Evolutionary conservation across 2,329 filamentous ascomycete species (phyloP), one percentile per base, ranked within the genome.

Genomic region (Talaromyces albobiverticillius): DNA sequence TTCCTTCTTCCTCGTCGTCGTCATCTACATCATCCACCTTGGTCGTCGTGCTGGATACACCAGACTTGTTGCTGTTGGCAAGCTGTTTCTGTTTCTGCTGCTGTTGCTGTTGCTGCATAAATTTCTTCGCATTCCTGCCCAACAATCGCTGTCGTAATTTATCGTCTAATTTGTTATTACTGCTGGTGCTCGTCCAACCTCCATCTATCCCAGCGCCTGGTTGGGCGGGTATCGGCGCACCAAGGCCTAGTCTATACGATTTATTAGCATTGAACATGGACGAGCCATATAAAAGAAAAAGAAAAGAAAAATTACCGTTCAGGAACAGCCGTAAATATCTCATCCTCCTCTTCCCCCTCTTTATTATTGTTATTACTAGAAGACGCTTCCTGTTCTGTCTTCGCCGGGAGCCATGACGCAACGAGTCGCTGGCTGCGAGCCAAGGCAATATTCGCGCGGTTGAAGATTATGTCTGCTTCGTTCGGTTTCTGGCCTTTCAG

Each of bases 371-470:
- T 16, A 56, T 69, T 64, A 50, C 66, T 60, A 46, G 65, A 59
- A 46, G 65, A 59, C 46, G 26, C 11, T 46, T 75, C 72, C 20
- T 71, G 66, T n/a, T 66, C 54, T 5, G 73, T 65, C 54, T 70
- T 71, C n/a, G 77, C 67, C 11, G 79, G 79, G 26, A 85, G 75
- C 79, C 80, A 81, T 59, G 82, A 83, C 48, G 79, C 74, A 56
- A 85, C 71, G 16, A 82, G 69, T 31, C 76, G 76, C 59, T 82
- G 79, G 48, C 75, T 77, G 51, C 78, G 77, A 6, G 82, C 79
- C 9, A 82, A 68, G 3, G 75, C 75, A 45, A 84, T 74, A 57
- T 76, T 81, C 29, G 79, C 72, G 51, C 74, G 72, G 61, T 83
- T 83, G 51, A 79, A 74, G 46, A 84, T 75, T 36, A 83, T 71